phyloP scores from a whole-genome alignment of 805 yeast genomes.

The Metschnikowia dekortorum region DNA sequence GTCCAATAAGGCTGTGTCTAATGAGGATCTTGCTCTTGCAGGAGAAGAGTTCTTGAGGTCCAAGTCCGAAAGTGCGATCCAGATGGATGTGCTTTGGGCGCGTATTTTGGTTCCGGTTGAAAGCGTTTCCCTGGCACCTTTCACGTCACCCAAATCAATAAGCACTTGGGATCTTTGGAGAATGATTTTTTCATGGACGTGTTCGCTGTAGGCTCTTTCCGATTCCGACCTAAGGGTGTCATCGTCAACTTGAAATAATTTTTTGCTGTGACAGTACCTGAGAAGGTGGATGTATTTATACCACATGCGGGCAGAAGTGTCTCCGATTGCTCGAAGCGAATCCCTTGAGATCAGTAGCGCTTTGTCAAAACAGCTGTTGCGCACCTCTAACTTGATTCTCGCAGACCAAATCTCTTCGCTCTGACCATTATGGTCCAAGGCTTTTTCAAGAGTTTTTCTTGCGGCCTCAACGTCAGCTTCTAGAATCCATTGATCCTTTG shows the following conservation, averaged over 20 bases:
- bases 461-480: conserved; percentile 49
- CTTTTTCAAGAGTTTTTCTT: conserved; percentile 46
- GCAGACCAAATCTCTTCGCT: conserved; percentile 67
- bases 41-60: conserved; percentile 39
- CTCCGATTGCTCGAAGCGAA: conserved; percentile 8
- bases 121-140: conserved; percentile 45
- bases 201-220: conserved; percentile 45
- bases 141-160: conserved; percentile 18
- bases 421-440: conserved; percentile 39
- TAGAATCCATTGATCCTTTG: conserved; percentile 61
- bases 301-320: conserved; percentile 49
- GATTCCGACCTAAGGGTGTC: conserved; percentile 23
- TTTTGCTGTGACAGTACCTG: conserved; percentile 32
- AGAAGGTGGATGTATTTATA: conserved; percentile 53
- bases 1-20: conserved; percentile 61
- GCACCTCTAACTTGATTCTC: conserved; percentile 58
- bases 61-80: conserved; percentile 49
- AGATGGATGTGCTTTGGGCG: conserved; percentile 43
- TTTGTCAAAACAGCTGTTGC: conserved; percentile 33
- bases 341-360: conserved; percentile 33
- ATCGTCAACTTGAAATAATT: conserved; percentile 6
- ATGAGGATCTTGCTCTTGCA: conserved; percentile 62
- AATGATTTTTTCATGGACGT: conserved; percentile 48
- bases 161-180: conserved; percentile 61
- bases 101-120: conserved; percentile 46